A percentile compares a stretch with the other conserved stretches of the same genome.
Conservation (phyloP, 257 asterid species). For the Scutellaria minor region DNA sequence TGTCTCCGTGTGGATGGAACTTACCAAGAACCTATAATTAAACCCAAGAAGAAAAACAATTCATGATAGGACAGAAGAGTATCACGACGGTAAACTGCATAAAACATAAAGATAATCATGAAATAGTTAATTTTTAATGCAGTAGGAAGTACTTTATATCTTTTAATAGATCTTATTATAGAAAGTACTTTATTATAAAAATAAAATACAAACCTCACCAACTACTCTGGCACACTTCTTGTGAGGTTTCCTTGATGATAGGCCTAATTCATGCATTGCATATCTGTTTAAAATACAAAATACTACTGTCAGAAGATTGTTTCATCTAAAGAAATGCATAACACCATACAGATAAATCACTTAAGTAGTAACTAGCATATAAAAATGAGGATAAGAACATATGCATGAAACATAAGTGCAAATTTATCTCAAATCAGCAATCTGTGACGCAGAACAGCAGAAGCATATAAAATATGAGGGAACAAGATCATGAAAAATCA, state of each 20-base stretch:
- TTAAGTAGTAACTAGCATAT: constrained; percentile 20
- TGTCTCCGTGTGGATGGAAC: constrained; percentile 98
- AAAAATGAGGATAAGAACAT: background rate
- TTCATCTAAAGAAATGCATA: constrained; percentile 13
- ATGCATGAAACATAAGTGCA: background rate
- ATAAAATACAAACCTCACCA: constrained; percentile 78
- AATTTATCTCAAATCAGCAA: background rate
- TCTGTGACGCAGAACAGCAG: background rate
- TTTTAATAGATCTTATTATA: background rate
- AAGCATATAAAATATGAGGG: background rate
- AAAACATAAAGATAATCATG: constrained; percentile 2
- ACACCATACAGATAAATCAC: background rate
- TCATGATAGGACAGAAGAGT: constrained; percentile 17
- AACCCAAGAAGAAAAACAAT: constrained; percentile 24
- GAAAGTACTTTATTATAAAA: background rate
- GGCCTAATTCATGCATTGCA: constrained; percentile 97
- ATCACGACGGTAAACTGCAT: constrained; percentile 1
- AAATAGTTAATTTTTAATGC: constrained; percentile 1
- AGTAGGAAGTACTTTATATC: constrained; percentile 13
- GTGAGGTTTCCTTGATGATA: constrained; percentile 88
- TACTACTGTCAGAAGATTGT: constrained; percentile 29
- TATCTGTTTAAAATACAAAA: constrained; percentile 51
- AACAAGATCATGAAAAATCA: background rate
- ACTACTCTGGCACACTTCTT: constrained; percentile 99
- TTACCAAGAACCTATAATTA: constrained; percentile 86